Evolutionary conservation across 192 early-diverging fungal genomes (phyloP).

Genomic region (Coemansia sp.): DNA sequence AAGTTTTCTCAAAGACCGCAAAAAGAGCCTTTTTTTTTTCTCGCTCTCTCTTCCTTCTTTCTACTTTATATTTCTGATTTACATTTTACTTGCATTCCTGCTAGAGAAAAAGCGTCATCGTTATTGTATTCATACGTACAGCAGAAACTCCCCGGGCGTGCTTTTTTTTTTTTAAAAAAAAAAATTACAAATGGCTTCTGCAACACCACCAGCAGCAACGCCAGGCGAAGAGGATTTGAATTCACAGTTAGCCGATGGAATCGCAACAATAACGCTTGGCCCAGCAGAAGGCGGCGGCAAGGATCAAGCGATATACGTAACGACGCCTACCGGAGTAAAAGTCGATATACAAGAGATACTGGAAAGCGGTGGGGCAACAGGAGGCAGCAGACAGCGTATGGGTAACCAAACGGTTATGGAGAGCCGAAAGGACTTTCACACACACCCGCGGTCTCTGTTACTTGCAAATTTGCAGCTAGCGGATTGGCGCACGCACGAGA

Average conservation of each 20-base stretch:
- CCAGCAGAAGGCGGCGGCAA: slow-evolving; percentile 22
- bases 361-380: slow-evolving; percentile 16
- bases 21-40: background rate
- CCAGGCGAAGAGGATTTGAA: background rate
- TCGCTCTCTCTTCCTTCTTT: background rate
- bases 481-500: slow-evolving; percentile 70
- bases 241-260: slow-evolving; percentile 10
- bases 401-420: slow-evolving; percentile 37
- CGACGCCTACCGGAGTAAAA: slow-evolving; percentile 36
- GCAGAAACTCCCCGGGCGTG: no score
- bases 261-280: slow-evolving; percentile 32
- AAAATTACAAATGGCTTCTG: background rate
- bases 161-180: no score
- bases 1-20: no score
- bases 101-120: no score
- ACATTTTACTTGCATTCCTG: background rate
- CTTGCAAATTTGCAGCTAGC: slow-evolving; percentile 45
- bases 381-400: background rate
- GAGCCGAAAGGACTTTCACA: slow-evolving; percentile 48
- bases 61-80: background rate
- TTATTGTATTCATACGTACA: no score
- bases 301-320: slow-evolving; percentile 28
- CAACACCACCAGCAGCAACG: background rate
- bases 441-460: slow-evolving; percentile 47
- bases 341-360: slow-evolving; percentile 43